Evolutionary conservation across 2,329 filamentous ascomycete species (phyloP).

Genomic region (Hypoxylon sp.): DNA sequence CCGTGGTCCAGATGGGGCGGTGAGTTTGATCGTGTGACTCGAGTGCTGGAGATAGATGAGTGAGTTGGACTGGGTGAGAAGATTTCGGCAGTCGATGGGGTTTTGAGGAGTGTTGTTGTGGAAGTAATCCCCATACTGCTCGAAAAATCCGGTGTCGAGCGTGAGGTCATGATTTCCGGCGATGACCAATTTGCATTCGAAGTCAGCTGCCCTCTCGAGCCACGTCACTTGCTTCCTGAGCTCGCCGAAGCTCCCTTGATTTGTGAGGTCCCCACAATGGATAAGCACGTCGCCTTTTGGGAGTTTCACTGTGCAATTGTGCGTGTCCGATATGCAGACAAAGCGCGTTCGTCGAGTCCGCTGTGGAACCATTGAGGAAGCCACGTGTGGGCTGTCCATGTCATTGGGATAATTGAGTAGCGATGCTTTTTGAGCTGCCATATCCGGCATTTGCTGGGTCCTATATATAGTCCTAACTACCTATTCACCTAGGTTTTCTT

Average conservation of each 20-base stretch:
- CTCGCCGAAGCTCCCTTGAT: conserved; percentile 74
- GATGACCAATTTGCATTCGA: conserved; percentile 78
- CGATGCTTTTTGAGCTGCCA: neutral
- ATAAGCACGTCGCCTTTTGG: conserved; percentile 81
- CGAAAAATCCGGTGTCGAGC: conserved; percentile 75
- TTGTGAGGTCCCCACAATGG: conserved; percentile 83
- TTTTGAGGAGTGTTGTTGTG: conserved; percentile 71
- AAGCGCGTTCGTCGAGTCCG: conserved; percentile 70
- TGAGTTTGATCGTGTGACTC: conserved; percentile 68
- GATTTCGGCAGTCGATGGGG: conserved; percentile 65
- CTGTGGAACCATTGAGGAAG: conserved; percentile 18
- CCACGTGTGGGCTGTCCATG: conserved; percentile 25
- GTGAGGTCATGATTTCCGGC: conserved; percentile 84
- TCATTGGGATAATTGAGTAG: conserved; percentile 11
- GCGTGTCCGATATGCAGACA: conserved; percentile 83
- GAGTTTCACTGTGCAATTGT: conserved; percentile 75
- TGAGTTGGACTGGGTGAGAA: conserved; percentile 66
- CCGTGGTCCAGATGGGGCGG: conserved; percentile 66
- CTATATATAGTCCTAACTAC: conserved; percentile 3
- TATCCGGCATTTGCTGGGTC: conserved; percentile 12
- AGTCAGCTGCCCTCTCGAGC: conserved; percentile 76
- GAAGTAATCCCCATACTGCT: conserved; percentile 65
- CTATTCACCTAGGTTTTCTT: neutral
- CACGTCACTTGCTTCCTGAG: conserved; percentile 74
- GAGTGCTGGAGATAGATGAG: conserved; percentile 74